A percentile compares a stretch with the other conserved stretches of the same genome.
Conservation (phyloP, 1,284 basidiomycete genomes). For the Meripilus lineatus region DNA sequence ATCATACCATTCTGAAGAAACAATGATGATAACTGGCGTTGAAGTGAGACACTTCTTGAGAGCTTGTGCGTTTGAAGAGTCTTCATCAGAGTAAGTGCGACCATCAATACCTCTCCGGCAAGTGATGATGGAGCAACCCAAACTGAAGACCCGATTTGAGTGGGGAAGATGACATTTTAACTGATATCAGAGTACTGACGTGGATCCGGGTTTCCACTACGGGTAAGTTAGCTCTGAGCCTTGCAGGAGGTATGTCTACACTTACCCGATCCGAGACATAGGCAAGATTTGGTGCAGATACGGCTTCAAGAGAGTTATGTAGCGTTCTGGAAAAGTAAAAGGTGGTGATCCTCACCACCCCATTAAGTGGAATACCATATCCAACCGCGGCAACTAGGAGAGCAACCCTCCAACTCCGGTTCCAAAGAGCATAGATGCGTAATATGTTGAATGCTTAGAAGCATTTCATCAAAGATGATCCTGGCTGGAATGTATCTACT, state of each 20-base stretch:
- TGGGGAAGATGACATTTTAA: constrained; percentile 16
- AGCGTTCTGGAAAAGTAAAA: too few species aligned
- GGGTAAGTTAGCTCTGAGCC: constrained; percentile 14
- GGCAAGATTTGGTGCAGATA: background rate
- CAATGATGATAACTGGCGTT: constrained; percentile 4
- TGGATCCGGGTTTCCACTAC: constrained; percentile 58
- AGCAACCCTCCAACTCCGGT: constrained; percentile 7
- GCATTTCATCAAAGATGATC: too few species aligned
- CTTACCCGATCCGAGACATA: background rate
- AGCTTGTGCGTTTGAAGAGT: too few species aligned
- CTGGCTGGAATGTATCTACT: too few species aligned
- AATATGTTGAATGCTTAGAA: constrained; percentile 16
- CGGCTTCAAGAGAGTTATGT: too few species aligned
- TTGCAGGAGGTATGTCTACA: too few species aligned
- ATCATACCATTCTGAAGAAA: constrained; percentile 17
- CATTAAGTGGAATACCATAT: constrained; percentile 10
- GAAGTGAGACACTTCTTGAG: too few species aligned
- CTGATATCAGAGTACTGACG: constrained; percentile 23
- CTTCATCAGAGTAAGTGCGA: too few species aligned
- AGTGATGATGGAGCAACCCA: constrained; percentile 16
- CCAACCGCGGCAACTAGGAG: constrained; percentile 13
- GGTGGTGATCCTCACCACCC: constrained; percentile 13
- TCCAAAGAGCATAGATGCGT: constrained; percentile 18
- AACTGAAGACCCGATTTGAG: constrained; percentile 14
- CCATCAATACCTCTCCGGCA: constrained; percentile 9